These are phyloP conservation scores for Tothia fuscella DNA, from an alignment of 2,329 filamentous ascomycete genomes.

Conservation along the genomic window DNA sequence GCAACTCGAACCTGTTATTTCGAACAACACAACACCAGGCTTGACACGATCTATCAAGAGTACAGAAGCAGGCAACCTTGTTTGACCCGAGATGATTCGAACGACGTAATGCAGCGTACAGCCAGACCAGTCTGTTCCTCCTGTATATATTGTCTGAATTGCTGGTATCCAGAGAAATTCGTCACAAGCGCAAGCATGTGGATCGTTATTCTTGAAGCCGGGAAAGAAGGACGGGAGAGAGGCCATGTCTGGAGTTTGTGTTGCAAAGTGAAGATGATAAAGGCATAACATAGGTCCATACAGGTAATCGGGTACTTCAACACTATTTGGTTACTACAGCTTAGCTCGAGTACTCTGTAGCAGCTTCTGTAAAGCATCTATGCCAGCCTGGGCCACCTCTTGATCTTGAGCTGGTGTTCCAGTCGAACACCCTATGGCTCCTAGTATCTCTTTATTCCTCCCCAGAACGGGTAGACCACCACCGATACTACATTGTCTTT, in stretches of 20 bases:
- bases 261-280: neutral
- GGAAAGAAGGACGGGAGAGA: neutral
- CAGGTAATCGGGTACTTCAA: too few relatives aligned
- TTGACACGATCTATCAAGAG: too few relatives aligned
- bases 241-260: too few relatives aligned
- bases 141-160: neutral
- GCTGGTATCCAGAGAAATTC: neutral
- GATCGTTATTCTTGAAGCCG: neutral
- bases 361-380: slow-evolving; percentile 34
- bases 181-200: neutral
- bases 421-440: slow-evolving; percentile 43
- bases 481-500: too few relatives aligned
- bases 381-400: slow-evolving; percentile 39
- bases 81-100: too few relatives aligned
- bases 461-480: slow-evolving; percentile 41
- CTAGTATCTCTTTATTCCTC: slow-evolving; percentile 36
- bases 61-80: too few relatives aligned
- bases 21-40: too few relatives aligned
- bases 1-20: too few relatives aligned
- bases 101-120: too few relatives aligned
- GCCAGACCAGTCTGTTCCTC: too few relatives aligned
- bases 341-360: slow-evolving; percentile 12
- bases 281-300: too few relatives aligned
- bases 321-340: slow-evolving; percentile 1
- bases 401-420: slow-evolving; percentile 43